Conservation (phyloP, 2,329 filamentous ascomycete species). For the Fusarium sp. region DNA sequence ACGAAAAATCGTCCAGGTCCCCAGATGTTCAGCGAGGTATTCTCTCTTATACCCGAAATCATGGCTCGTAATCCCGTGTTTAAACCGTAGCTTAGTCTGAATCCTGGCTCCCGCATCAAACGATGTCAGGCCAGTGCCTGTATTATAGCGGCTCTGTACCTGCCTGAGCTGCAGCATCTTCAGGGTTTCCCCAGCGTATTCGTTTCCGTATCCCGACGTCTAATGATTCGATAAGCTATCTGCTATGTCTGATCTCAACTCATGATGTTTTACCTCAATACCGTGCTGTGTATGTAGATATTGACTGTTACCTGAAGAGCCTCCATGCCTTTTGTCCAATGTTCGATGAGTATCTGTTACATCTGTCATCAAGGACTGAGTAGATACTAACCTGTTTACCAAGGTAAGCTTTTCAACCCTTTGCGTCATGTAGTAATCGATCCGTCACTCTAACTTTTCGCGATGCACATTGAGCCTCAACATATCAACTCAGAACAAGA, state of each 20-base stretch:
- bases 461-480: background rate
- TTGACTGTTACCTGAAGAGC: too few species aligned
- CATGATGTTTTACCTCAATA: background rate
- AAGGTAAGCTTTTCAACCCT: too few species aligned
- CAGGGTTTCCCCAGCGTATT: conserved; percentile 33
- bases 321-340: too few species aligned
- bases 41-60: conserved; percentile 22
- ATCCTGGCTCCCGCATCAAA: background rate
- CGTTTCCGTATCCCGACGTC: conserved; percentile 37
- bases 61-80: background rate
- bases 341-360: accelerated
- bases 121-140: conserved; percentile 1
- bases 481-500: background rate
- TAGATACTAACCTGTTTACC: too few species aligned
- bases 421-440: background rate
- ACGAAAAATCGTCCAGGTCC: background rate
- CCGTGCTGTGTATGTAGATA: background rate
- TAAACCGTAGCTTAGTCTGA: conserved; percentile 13
- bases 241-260: background rate
- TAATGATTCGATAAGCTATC: conserved; percentile 1
- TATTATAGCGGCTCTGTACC: conserved; percentile 14
- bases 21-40: background rate
- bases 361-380: too few species aligned
- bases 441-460: background rate
- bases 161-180: conserved; percentile 6